phyloP scores from a whole-genome alignment of 1,284 basidiomycete genomes.

The Fomitopsis palustris region DNA sequence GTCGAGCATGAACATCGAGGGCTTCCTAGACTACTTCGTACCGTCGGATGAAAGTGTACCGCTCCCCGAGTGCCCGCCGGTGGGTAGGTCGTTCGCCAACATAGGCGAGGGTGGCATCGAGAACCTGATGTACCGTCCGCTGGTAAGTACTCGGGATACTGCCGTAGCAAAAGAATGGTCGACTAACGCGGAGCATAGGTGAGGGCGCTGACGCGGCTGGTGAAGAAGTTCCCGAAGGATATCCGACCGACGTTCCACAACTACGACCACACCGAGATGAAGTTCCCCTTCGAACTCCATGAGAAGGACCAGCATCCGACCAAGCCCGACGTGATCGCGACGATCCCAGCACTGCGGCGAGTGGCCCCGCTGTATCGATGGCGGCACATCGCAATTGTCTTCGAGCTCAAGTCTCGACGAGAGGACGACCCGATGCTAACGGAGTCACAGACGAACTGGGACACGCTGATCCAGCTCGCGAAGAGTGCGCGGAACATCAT shows the following conservation, averaged over 20 bases:
- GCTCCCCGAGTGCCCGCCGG: no score
- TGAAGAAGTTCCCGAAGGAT: not conserved
- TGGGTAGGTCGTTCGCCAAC: no score
- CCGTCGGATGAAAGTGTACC: no score
- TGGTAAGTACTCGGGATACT: not conserved
- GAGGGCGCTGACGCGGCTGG: not conserved
- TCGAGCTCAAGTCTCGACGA: not conserved
- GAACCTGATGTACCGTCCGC: no score
- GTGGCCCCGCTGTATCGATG: not conserved
- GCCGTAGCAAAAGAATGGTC: no score
- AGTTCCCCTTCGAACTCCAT: not conserved
- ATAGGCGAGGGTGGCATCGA: no score
- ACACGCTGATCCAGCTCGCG: slow-evolving; percentile 3
- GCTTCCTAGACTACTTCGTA: no score
- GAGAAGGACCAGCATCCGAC: not conserved
- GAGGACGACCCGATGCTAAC: not conserved
- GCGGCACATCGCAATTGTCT: not conserved
- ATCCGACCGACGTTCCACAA: not conserved
- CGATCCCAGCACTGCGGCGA: not conserved
- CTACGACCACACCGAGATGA: not conserved
- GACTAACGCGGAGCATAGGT: not conserved
- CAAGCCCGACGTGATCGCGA: not conserved
- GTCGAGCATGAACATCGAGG: no score
- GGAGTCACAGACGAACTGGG: not conserved
- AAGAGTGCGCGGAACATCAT: slow-evolving; percentile 10